Base-by-base conservation (phyloP, 148 eudicot genomes). In the Drosera capensis region DNA sequence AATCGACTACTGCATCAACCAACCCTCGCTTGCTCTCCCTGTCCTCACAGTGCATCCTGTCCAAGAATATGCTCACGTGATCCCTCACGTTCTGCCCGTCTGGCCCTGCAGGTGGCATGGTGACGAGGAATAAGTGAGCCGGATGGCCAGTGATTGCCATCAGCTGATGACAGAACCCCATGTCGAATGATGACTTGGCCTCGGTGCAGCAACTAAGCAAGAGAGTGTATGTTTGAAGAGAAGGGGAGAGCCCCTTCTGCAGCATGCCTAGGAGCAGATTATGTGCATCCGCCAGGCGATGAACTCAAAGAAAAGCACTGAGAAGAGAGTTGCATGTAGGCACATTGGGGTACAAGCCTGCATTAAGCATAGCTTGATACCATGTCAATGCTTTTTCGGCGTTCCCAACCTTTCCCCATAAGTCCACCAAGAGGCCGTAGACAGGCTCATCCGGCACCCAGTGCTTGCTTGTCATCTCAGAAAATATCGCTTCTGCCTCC, bases 361-460 rank as follows among this genome's bases (percentile, higher is more conserved):
- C 95, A 43, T 73, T 43, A 11, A 92, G 82, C 99, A 92, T 92
- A 25, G 93, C 73, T 58, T 61, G 84, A 54, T 92, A 92, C 99
- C 99, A 92, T 7, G 62, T 71, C 67, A 78, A 66, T 20, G 99
- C 95, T 58, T 85, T 92, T 25, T 76, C 86, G 7, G 65, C 75
- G 57, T 92, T 77, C 21, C 99, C 99, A 1, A 77, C 68, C 60
- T 92, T 92, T 8, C 99, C 99, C 99, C 99, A 92, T 35, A 92
- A 52, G 48, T 85, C 99, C n/a, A 92, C 99, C 3, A 92, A 66
- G 46, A 85, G 86, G 21, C 99, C 99, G 49, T 85, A 92, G 16
- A 92, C 95, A 24, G 93, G 99, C 48, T 85, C 99, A 40, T 92
- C 99, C 0, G 99, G 99, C 1, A 92, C 74, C 99, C 99, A 92